A percentile compares a stretch with the other conserved stretches of the same genome.
Evolutionary conservation across 176 grass and related monocot genomes (phyloP).

Genomic region (Avena insularis): DNA sequence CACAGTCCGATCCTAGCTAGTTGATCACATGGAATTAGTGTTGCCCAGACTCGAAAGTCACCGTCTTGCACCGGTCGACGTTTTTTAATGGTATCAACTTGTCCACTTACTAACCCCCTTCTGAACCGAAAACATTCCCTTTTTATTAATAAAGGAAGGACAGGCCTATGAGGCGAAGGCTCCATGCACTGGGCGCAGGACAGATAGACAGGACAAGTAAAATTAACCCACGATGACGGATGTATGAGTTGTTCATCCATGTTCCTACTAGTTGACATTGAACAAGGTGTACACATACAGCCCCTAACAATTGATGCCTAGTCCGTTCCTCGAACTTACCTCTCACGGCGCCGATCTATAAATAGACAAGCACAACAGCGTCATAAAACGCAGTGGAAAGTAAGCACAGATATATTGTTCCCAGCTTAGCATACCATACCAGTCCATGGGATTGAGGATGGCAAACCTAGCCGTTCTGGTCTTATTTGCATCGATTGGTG

Average conservation of each 20-base stretch:
- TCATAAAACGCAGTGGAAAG: not conserved
- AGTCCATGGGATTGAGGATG: not conserved
- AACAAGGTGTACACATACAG: not conserved
- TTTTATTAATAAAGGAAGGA: not conserved
- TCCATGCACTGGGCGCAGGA: not conserved
- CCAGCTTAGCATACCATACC: not conserved
- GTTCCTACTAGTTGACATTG: constrained; percentile 13
- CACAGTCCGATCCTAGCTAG: not conserved
- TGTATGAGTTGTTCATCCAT: constrained; percentile 8
- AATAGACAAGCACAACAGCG: not conserved
- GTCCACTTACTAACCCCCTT: not conserved
- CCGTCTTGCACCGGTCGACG: not conserved
- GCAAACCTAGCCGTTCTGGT: not conserved
- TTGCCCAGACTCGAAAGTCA: not conserved
- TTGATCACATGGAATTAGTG: not conserved
- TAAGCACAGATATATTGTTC: not conserved
- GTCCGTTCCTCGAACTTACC: not conserved
- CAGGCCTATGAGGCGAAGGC: not conserved
- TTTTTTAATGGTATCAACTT: not conserved
- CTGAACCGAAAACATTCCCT: not conserved
- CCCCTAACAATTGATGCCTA: not conserved
- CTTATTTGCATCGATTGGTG: not conserved
- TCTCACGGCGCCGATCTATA: constrained; percentile 4
- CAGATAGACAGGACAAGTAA: not conserved
- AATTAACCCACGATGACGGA: too few relatives aligned